Evolutionary conservation across 2,329 filamentous ascomycete species (phyloP).

Genomic region (Verticillium zaregamsianum): DNA sequence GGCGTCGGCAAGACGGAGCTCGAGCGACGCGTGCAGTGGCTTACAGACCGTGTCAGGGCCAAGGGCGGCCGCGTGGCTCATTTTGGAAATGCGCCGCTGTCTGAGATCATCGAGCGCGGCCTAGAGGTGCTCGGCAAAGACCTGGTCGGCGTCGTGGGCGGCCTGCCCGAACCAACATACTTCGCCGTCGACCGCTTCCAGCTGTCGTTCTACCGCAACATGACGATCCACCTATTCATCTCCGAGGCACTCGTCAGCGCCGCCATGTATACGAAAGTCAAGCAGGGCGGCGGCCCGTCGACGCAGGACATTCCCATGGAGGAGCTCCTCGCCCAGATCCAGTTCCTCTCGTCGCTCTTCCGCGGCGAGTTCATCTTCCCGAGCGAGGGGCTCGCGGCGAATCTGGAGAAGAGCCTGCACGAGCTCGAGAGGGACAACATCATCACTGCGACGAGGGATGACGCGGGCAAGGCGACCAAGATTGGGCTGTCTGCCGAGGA

Average conservation of each 20-base stretch:
- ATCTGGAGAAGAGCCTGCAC: conserved; percentile 74
- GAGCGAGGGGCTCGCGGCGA: conserved; percentile 74
- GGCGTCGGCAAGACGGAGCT: conserved; percentile 87
- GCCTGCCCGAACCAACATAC: conserved; percentile 84
- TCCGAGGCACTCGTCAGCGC: conserved; percentile 86
- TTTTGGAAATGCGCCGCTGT: conserved; percentile 76
- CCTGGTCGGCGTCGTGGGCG: conserved; percentile 74
- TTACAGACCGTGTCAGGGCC: conserved; percentile 72
- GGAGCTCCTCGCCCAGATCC: conserved; percentile 72
- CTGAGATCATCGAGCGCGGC: conserved; percentile 80
- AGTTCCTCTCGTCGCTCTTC: conserved; percentile 90
- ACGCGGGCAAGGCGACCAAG: conserved; percentile 52
- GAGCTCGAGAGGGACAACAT: conserved; percentile 77
- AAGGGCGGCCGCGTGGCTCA: conserved; percentile 93
- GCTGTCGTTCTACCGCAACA: conserved; percentile 96
- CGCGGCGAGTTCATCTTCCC: conserved; percentile 96
- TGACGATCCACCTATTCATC: conserved; percentile 98
- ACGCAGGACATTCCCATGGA: conserved; percentile 74
- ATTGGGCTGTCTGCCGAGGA: conserved; percentile 76
- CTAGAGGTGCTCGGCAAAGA: conserved; percentile 88
- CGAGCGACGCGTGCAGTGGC: conserved; percentile 84
- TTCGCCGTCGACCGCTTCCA: conserved; percentile 96
- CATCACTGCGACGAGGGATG: conserved; percentile 60
- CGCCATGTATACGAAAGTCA: conserved; percentile 86
- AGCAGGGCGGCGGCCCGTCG: conserved; percentile 79